Conservation (phyloP, 2,329 filamentous ascomycete species). For the Colletotrichum navitas region DNA sequence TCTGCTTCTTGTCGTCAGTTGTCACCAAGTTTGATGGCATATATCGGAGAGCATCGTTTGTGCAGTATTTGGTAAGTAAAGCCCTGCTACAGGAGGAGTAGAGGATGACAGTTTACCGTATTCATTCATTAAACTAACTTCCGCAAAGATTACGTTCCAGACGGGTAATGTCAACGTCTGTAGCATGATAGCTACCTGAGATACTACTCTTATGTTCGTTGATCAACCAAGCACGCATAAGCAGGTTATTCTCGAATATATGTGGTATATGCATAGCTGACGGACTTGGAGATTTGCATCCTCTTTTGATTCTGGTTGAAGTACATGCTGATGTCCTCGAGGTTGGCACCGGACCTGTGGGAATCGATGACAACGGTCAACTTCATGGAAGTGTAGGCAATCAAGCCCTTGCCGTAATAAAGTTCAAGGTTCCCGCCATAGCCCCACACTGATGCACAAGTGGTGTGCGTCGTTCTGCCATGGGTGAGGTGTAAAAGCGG, state of each 20-base stretch:
- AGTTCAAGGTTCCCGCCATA: slow-evolving; percentile 68
- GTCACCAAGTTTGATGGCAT: neutral
- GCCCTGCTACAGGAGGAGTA: neutral
- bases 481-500: slow-evolving; percentile 70
- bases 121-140: neutral
- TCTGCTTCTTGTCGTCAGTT: neutral
- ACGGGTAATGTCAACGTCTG: neutral
- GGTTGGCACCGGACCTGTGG: slow-evolving; percentile 49
- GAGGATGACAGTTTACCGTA: neutral
- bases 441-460: slow-evolving; percentile 56
- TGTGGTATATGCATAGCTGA: no score
- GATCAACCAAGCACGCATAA: neutral
- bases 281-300: slow-evolving; percentile 60
- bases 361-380: slow-evolving; percentile 73
- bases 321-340: slow-evolving; percentile 68
- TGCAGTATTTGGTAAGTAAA: neutral
- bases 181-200: neutral
- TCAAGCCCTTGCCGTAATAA: slow-evolving; percentile 70
- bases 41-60: neutral
- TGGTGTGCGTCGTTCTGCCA: slow-evolving; percentile 63
- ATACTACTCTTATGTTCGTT: neutral
- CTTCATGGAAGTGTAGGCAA: slow-evolving; percentile 67
- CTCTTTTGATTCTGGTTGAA: slow-evolving; percentile 71
- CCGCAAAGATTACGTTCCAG: neutral
- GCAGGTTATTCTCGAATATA: neutral